Conservation (phyloP, 495 filamentous ascomycete genomes). For the Penicillium silybi region DNA sequence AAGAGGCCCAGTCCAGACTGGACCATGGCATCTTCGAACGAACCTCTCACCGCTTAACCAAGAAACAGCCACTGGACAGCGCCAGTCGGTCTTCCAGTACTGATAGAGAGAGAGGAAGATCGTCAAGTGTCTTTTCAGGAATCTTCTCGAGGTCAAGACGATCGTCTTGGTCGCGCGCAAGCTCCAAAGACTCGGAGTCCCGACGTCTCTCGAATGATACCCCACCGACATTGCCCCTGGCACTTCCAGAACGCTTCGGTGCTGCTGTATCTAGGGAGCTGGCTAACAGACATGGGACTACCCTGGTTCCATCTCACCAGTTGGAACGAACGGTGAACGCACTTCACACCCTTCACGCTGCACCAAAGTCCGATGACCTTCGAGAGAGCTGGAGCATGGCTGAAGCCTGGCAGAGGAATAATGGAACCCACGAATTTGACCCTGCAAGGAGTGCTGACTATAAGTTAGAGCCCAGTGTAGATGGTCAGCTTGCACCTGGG, state of each 20-base stretch:
- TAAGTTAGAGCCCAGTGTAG: neutral
- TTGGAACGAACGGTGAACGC: conserved; percentile 3
- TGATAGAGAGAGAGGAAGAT: conserved; percentile 24
- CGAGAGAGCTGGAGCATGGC: conserved; percentile 27
- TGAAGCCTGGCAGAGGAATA: conserved; percentile 20
- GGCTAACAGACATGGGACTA: conserved; percentile 24
- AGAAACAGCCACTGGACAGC: conserved; percentile 33
- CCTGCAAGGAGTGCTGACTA: neutral
- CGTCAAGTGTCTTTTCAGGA: conserved; percentile 26
- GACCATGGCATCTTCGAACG: conserved; percentile 20
- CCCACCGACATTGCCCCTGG: conserved; percentile 22
- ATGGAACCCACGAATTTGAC: neutral
- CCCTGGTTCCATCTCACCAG: conserved; percentile 17
- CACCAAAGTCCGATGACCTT: conserved; percentile 19
- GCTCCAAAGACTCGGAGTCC: conserved; percentile 18
- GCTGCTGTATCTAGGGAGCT: conserved; percentile 33
- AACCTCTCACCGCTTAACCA: conserved; percentile 32
- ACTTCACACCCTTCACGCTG: conserved; percentile 9
- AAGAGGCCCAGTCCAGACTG: conserved; percentile 23
- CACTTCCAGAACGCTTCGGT: conserved; percentile 32
- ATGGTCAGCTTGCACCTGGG: neutral
- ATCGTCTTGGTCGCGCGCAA: conserved; percentile 30
- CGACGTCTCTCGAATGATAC: conserved; percentile 9
- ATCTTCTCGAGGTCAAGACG: conserved; percentile 33
- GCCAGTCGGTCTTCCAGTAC: conserved; percentile 35